Percentiles rank a stretch among this genome's conserved stretches.
These are phyloP conservation scores for Syzygium aqueum DNA, from an alignment of 345 rosid species.

Conservation along the genomic window DNA sequence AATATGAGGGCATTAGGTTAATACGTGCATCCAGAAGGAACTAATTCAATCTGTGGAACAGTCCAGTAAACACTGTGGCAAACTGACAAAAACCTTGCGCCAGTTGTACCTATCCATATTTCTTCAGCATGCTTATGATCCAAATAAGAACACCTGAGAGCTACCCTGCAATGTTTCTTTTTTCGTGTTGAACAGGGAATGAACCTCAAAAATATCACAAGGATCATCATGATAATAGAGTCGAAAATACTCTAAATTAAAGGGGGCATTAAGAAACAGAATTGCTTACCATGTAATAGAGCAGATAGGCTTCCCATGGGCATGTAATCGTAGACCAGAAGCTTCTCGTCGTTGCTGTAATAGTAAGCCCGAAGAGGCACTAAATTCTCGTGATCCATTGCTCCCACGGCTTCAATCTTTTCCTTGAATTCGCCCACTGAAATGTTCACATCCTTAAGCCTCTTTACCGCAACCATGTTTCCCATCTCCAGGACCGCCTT, in stretches of 20 bases:
- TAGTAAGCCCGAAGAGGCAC: constrained; percentile 86
- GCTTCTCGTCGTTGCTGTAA: constrained; percentile 89
- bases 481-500: constrained; percentile 84
- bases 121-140: neutral
- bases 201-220: neutral
- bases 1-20: neutral
- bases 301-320: constrained; percentile 98
- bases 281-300: constrained; percentile 68
- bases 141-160: neutral
- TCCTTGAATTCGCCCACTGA: constrained; percentile 65
- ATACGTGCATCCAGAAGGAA: neutral
- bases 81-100: neutral
- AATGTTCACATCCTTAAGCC: constrained; percentile 80
- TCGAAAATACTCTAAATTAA: neutral
- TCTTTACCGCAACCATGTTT: constrained; percentile 80
- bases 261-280: neutral
- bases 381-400: constrained; percentile 83
- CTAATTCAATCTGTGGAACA: neutral
- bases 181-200: neutral
- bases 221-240: neutral
- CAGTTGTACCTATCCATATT: too few species aligned
- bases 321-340: constrained; percentile 94
- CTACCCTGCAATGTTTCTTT: neutral
- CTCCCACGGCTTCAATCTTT: constrained; percentile 80
- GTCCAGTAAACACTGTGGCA: neutral